Evolutionary conservation across 345 rosid genomes (phyloP).

Genomic region (Trapa incisa): DNA sequence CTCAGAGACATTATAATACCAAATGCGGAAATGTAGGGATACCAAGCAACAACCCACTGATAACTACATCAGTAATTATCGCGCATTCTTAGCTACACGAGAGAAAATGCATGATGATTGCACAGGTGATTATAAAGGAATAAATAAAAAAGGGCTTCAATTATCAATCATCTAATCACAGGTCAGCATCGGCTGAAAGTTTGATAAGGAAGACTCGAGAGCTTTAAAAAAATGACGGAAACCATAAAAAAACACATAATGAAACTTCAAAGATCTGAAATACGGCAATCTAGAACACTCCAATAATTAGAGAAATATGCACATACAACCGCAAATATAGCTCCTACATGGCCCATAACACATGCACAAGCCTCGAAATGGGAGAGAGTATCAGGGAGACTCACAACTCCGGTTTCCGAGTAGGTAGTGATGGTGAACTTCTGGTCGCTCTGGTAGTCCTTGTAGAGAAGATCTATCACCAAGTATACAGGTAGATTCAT

Average conservation of each 20-base stretch:
- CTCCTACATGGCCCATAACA: neutral
- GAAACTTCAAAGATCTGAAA: neutral
- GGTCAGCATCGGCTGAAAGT: neutral
- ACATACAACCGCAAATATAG: neutral
- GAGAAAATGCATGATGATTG: neutral
- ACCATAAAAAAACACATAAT: neutral
- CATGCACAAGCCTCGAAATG: neutral
- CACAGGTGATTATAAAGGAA: neutral
- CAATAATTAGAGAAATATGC: neutral
- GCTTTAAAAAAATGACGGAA: neutral
- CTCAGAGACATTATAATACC: neutral
- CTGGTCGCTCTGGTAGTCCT: conserved; percentile 86
- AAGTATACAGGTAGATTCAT: neutral
- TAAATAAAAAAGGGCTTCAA: neutral
- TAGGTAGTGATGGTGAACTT: conserved; percentile 74
- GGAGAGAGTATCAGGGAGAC: conserved; percentile 13
- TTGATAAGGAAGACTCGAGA: neutral
- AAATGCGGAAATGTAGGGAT: neutral
- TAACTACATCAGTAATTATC: neutral
- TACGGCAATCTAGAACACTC: neutral
- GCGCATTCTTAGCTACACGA: neutral
- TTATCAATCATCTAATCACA: neutral
- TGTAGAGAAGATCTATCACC: conserved; percentile 67
- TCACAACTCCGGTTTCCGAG: conserved; percentile 76
- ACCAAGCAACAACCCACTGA: neutral